These are phyloP conservation scores for Dendryphion nanum DNA, from an alignment of 2,329 filamentous ascomycete genomes.

Conservation along the genomic window DNA sequence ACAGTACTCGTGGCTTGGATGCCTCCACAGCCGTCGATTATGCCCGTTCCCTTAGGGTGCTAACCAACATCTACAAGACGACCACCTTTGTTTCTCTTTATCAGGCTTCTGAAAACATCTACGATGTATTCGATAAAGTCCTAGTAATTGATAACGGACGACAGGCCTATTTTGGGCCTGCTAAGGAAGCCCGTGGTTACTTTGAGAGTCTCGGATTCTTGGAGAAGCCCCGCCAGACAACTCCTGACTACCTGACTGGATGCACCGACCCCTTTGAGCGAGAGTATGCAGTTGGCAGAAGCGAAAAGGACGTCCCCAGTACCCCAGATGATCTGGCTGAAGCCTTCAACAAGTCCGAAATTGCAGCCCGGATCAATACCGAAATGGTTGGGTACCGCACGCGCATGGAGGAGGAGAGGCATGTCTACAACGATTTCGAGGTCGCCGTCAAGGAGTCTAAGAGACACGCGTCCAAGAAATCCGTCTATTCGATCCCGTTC, in stretches of 20 bases:
- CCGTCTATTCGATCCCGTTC: slow-evolving; percentile 81
- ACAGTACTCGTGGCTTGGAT: slow-evolving; percentile 49
- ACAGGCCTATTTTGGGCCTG: slow-evolving; percentile 73
- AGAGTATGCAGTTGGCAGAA: slow-evolving; percentile 68
- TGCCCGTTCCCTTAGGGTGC: slow-evolving; percentile 48
- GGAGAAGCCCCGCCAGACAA: slow-evolving; percentile 73
- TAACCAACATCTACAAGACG: slow-evolving; percentile 81
- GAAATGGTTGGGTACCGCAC: slow-evolving; percentile 71
- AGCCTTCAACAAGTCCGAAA: slow-evolving; percentile 67
- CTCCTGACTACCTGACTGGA: slow-evolving; percentile 77
- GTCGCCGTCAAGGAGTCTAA: slow-evolving; percentile 75
- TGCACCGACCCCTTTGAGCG: slow-evolving; percentile 84
- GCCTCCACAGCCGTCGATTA: slow-evolving; percentile 40
- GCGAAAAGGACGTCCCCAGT: slow-evolving; percentile 65
- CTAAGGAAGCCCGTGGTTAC: slow-evolving; percentile 65
- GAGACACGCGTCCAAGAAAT: slow-evolving; percentile 68
- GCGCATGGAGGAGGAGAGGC: slow-evolving; percentile 62
- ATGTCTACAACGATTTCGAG: slow-evolving; percentile 73
- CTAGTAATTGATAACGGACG: slow-evolving; percentile 74
- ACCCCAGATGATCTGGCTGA: slow-evolving; percentile 64
- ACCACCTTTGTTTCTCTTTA: slow-evolving; percentile 85
- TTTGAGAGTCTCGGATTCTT: slow-evolving; percentile 76
- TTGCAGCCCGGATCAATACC: slow-evolving; percentile 54
- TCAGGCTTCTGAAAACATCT: slow-evolving; percentile 81
- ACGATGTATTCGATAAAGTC: slow-evolving; percentile 78